A percentile compares a stretch with the other conserved stretches of the same genome.
phyloP scores from a whole-genome alignment of 2,329 filamentous ascomycete species.

The Oidium heveae region DNA sequence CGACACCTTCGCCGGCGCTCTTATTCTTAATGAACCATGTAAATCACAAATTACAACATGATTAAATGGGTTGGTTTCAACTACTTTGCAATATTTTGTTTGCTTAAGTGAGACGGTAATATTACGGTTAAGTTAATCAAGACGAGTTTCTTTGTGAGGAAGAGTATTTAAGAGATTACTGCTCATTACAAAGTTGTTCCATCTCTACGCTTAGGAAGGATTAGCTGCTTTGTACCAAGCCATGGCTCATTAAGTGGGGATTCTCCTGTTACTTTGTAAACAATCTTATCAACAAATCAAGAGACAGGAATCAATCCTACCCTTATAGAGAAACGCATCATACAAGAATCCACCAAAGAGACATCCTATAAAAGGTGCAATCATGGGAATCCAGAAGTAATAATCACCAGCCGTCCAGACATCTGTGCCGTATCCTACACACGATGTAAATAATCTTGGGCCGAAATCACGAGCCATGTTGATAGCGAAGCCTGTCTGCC shows the following conservation, averaged over 20 bases:
- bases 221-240: conserved; percentile 8
- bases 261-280: conserved; percentile 3
- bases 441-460: conserved; percentile 38
- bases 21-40: too few species aligned
- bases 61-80: too few species aligned
- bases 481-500: conserved; percentile 55
- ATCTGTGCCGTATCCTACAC: conserved; percentile 39
- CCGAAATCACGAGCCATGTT: conserved; percentile 48
- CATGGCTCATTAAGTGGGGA: conserved; percentile 12
- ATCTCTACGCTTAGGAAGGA: too few species aligned
- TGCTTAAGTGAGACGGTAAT: too few species aligned
- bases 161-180: too few species aligned
- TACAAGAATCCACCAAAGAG: conserved; percentile 40
- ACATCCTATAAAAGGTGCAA: conserved; percentile 41
- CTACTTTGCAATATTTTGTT: too few species aligned
- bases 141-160: too few species aligned
- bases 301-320: conserved; percentile 1
- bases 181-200: too few species aligned
- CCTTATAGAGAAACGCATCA: conserved; percentile 30
- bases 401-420: conserved; percentile 43
- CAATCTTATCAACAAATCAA: too few species aligned
- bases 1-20: too few species aligned
- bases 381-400: conserved; percentile 55
- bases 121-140: too few species aligned
- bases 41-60: too few species aligned